Conservation (phyloP, 495 filamentous ascomycete genomes). For the Astrocystis sublimbata region DNA sequence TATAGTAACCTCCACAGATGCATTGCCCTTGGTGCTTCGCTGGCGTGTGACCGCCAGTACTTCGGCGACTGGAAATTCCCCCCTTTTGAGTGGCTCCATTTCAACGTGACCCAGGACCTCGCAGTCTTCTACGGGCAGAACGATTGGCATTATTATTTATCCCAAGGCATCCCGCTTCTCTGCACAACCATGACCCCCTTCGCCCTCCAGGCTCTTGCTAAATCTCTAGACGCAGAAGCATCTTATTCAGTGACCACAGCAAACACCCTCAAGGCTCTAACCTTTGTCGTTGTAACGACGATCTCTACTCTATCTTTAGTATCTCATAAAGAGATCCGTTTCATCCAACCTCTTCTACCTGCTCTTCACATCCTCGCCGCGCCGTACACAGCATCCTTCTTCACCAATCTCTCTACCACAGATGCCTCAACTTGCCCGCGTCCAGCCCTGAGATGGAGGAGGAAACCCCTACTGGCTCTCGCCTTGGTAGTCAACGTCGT, state of each 20-base stretch:
- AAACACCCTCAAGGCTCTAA: constrained; percentile 58
- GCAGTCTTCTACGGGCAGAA: constrained; percentile 93
- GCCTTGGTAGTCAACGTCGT: constrained; percentile 66
- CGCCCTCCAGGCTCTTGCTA: constrained; percentile 64
- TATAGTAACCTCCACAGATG: constrained; percentile 39
- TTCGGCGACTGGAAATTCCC: constrained; percentile 90
- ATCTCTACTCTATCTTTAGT: constrained; percentile 70
- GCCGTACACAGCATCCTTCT: constrained; percentile 64
- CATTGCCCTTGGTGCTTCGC: constrained; percentile 60
- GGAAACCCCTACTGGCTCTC: constrained; percentile 56
- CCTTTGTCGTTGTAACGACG: constrained; percentile 60
- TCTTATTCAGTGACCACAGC: constrained; percentile 37
- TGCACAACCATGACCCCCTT: constrained; percentile 84
- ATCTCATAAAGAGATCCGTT: constrained; percentile 96
- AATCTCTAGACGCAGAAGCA: constrained; percentile 36
- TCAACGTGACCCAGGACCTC: constrained; percentile 85
- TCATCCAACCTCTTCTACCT: constrained; percentile 91
- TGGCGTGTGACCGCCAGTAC: constrained; percentile 74
- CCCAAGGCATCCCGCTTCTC: constrained; percentile 84
- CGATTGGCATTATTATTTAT: constrained; percentile 88
- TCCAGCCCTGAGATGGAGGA: constrained; percentile 36
- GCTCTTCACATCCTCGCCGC: constrained; percentile 79
- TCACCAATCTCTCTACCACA: constrained; percentile 41
- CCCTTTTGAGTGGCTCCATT: constrained; percentile 83
- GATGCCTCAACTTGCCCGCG: constrained; percentile 15